Evolutionary conservation across 441 rosid genomes (phyloP), one percentile per base, ranked within the genome.

Genomic region (Croton laevigatus): DNA sequence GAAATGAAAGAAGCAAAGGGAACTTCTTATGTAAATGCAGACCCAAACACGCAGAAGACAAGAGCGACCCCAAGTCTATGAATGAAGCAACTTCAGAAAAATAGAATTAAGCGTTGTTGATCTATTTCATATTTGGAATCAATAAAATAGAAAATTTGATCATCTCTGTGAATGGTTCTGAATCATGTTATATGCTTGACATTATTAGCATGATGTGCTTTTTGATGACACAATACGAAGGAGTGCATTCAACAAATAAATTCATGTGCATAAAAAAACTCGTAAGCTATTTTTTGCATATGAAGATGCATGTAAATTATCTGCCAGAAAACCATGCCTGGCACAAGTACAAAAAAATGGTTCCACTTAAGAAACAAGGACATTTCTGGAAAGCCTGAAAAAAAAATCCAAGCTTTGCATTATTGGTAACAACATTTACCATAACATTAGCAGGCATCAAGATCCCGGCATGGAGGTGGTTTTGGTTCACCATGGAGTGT

Each of bases 401-500:
- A 49, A 62, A 71, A 65, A 42, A 55, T 69, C 77, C 79, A 76
- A 68, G 79, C 81, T 71, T 75, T 57, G 82, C 69, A 55, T 87
- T 87, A 87, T 87, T 86, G 71, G 72, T 76, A 78, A 72, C 59
- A 36, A 70, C 69, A 65, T 37, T 54, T 71, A 62, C 78, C 65
- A 62, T 59, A 62, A 75, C 44, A 73, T 87, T 84, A 96, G 88
- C 97, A 93, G 52, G 98, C 93, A 62, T 96, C 98, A 34, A 96
- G 95, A 76, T 93, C 97, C 58, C 99, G 90, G 84, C 94, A 91
- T 2, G 90, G 91, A 54, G 98, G 97, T 68, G 97, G 91, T 76
- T 84, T 87, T 1, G 98, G 98, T 73, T 96, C 98, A 0, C 86
- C 73, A 0, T 85, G 87, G 79, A 96, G 77, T 68, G 91, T 91